Conservation (phyloP, 139 green algal species). For the Protoeuglena noctilucae region DNA sequence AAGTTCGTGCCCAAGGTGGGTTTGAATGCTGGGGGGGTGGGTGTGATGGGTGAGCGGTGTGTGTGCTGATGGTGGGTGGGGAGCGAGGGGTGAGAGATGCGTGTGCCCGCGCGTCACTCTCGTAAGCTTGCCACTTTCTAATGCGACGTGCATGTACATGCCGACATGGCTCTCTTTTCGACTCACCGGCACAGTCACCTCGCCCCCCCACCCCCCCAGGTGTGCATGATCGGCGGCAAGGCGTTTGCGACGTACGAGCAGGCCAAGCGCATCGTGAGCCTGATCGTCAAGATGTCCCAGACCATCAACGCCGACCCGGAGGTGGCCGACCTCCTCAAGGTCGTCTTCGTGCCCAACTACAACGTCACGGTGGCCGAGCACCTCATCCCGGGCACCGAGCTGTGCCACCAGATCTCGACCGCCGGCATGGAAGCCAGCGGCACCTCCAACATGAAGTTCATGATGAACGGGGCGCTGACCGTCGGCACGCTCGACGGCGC, state of each 20-base stretch:
- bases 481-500: slow-evolving; percentile 96
- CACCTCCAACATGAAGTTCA: slow-evolving; percentile 99
- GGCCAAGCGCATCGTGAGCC: slow-evolving; percentile 96
- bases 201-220: slow-evolving; percentile 33
- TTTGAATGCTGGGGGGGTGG: slow-evolving; percentile 78
- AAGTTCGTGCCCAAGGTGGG: slow-evolving; percentile 23
- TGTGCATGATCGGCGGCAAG: slow-evolving; percentile 75
- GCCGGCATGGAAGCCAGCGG: slow-evolving; percentile 81
- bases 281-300: slow-evolving; percentile 49
- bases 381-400: slow-evolving; percentile 63
- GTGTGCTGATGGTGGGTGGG: too few relatives aligned
- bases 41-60: slow-evolving; percentile 85
- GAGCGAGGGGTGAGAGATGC: too few relatives aligned
- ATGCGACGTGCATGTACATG: neutral
- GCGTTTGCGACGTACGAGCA: slow-evolving; percentile 86
- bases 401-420: slow-evolving; percentile 74
- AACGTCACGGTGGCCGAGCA: slow-evolving; percentile 69
- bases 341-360: slow-evolving; percentile 94
- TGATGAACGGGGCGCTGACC: slow-evolving; percentile 93
- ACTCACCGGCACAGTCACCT: neutral
- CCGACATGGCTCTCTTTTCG: neutral
- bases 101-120: too few relatives aligned
- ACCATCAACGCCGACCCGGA: slow-evolving; percentile 88
- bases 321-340: slow-evolving; percentile 60
- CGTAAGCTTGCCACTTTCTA: too few relatives aligned